These are phyloP conservation scores for Phlegmacium glaucopus DNA, from an alignment of 768 basidiomycete genomes.

Conservation along the genomic window DNA sequence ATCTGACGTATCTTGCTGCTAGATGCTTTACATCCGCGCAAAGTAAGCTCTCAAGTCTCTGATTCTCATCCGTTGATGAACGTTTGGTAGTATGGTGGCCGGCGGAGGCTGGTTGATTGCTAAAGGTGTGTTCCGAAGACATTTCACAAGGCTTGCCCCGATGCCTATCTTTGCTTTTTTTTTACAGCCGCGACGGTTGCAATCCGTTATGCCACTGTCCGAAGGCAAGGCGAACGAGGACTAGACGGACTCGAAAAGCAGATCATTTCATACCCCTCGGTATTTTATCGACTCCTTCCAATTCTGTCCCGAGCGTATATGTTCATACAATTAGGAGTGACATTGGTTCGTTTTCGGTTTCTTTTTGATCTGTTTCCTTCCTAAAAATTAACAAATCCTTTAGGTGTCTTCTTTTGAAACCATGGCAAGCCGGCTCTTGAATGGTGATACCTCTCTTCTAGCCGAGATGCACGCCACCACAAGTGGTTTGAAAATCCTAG, in stretches of 20 bases:
- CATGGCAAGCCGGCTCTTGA: slow-evolving; percentile 45
- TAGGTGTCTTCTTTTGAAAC: slow-evolving; percentile 35
- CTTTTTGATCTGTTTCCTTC: neutral
- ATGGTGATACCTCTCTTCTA: slow-evolving; percentile 60
- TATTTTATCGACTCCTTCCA: slow-evolving; percentile 70
- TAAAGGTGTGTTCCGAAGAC: slow-evolving; percentile 42
- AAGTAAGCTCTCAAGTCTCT: slow-evolving; percentile 33
- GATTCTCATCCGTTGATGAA: neutral
- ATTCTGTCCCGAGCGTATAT: slow-evolving; percentile 67
- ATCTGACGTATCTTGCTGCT: neutral
- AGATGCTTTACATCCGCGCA: slow-evolving; percentile 77
- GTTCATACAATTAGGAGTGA: slow-evolving; percentile 60
- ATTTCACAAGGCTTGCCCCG: neutral
- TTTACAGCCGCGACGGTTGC: slow-evolving; percentile 53
- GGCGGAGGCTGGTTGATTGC: slow-evolving; percentile 61
- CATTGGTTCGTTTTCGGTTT: slow-evolving; percentile 39
- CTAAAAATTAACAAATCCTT: too few species aligned
- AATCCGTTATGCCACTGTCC: slow-evolving; percentile 69
- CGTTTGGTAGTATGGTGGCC: slow-evolving; percentile 53
- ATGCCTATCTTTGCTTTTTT: neutral
- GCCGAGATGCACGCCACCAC: slow-evolving; percentile 71
- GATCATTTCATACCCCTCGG: slow-evolving; percentile 69
- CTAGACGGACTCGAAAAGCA: slow-evolving; percentile 57
- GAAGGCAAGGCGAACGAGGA: slow-evolving; percentile 59
- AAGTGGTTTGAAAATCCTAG: slow-evolving; percentile 65